phyloP scores from a whole-genome alignment of 805 yeast species.

The Metschnikowia borealis region DNA sequence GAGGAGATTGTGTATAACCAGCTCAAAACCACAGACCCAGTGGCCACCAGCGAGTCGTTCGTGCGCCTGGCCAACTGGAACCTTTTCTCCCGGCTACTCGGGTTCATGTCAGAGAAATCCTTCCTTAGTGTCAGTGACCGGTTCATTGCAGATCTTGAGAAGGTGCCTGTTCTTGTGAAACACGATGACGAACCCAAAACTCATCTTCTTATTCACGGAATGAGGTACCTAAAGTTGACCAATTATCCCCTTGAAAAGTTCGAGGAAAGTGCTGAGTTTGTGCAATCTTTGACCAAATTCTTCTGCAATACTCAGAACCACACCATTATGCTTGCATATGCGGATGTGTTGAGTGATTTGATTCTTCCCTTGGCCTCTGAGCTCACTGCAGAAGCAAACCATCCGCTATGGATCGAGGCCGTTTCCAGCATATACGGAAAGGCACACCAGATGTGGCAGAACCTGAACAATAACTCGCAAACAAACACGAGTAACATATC shows the following conservation, averaged over 20 bases:
- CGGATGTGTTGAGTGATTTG: conserved; percentile 74
- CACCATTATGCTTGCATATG: conserved; percentile 69
- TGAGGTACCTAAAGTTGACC: conserved; percentile 76
- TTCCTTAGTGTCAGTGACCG: conserved; percentile 88
- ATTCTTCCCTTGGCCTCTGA: conserved; percentile 79
- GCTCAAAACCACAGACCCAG: conserved; percentile 82
- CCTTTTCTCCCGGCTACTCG: conserved; percentile 80
- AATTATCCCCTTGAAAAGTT: conserved; percentile 85
- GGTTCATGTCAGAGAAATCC: conserved; percentile 82
- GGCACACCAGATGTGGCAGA: conserved; percentile 42
- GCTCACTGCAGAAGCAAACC: conserved; percentile 90
- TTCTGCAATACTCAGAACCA: conserved; percentile 63
- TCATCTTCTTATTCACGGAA: conserved; percentile 80
- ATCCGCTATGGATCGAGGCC: conserved; percentile 92
- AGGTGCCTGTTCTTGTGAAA: conserved; percentile 47
- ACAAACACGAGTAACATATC: background rate
- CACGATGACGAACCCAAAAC: conserved; percentile 50
- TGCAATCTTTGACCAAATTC: conserved; percentile 82
- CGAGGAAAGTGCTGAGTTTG: conserved; percentile 91
- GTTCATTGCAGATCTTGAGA: conserved; percentile 89
- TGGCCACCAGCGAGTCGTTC: conserved; percentile 52
- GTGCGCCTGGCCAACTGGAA: conserved; percentile 93
- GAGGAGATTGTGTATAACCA: conserved; percentile 94
- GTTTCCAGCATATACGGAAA: conserved; percentile 56
- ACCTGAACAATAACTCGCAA: conserved; percentile 3